Evolutionary conservation across 2,329 filamentous ascomycete species (phyloP).

Genomic region (Aureobasidium leucospermi): DNA sequence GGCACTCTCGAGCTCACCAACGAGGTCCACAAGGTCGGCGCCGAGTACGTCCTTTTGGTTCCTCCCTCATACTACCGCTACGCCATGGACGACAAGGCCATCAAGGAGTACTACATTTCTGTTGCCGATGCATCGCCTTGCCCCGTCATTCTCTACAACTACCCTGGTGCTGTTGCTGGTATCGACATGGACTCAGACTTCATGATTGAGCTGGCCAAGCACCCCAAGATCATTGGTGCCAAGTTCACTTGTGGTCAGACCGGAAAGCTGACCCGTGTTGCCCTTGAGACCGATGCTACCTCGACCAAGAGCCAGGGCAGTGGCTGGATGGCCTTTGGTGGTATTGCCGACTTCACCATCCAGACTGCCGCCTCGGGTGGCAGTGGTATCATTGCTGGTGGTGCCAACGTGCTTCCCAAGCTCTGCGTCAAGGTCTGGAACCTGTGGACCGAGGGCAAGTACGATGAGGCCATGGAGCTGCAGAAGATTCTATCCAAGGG

Average conservation of each 20-base stretch:
- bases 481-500: constrained; percentile 72
- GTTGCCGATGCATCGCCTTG: constrained; percentile 71
- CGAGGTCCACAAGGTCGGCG: constrained; percentile 60
- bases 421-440: constrained; percentile 72
- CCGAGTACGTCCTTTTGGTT: constrained; percentile 72
- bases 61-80: constrained; percentile 78
- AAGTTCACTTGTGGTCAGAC: constrained; percentile 92
- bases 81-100: constrained; percentile 65
- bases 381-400: constrained; percentile 76
- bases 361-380: constrained; percentile 75
- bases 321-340: constrained; percentile 76
- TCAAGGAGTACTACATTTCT: constrained; percentile 65
- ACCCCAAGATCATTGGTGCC: constrained; percentile 64
- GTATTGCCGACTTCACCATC: constrained; percentile 79
- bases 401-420: constrained; percentile 80
- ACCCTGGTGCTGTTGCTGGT: constrained; percentile 77
- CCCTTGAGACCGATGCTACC: constrained; percentile 62
- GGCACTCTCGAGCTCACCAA: constrained; percentile 71
- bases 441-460: constrained; percentile 64
- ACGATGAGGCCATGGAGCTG: constrained; percentile 64
- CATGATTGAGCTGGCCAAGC: constrained; percentile 73
- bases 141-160: constrained; percentile 84
- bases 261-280: constrained; percentile 79
- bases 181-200: constrained; percentile 88
- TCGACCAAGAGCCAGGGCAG: constrained; percentile 47